Evolutionary conservation across 2,329 filamentous ascomycete species (phyloP).

Genomic region (Corynespora cassiicola): DNA sequence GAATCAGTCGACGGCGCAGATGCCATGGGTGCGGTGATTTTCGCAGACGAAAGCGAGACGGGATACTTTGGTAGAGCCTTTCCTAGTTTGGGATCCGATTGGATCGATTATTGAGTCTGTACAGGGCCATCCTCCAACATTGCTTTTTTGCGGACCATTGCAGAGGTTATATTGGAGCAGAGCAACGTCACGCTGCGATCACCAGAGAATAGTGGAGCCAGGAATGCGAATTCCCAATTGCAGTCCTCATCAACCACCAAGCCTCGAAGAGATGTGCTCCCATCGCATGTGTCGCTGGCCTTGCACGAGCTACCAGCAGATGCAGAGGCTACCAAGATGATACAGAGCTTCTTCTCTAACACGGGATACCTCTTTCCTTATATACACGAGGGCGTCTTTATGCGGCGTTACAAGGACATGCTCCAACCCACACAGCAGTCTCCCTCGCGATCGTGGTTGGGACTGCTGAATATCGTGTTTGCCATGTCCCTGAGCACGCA

Average conservation of each 20-base stretch:
- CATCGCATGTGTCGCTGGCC: constrained; percentile 22
- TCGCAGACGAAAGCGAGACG: constrained; percentile 45
- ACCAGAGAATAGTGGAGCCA: no score
- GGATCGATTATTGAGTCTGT: background rate
- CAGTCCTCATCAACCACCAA: no score
- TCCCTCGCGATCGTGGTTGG: constrained; percentile 58
- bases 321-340: constrained; percentile 32
- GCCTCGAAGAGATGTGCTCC: constrained; percentile 24
- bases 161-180: constrained; percentile 7
- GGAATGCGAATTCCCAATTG: no score
- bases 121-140: constrained; percentile 52
- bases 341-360: constrained; percentile 46
- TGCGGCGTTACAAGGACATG: constrained; percentile 42
- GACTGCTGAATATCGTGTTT: constrained; percentile 58
- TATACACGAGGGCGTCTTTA: constrained; percentile 46
- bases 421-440: constrained; percentile 35
- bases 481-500: constrained; percentile 57
- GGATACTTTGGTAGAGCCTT: constrained; percentile 45
- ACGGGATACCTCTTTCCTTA: constrained; percentile 50
- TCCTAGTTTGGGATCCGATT: no score
- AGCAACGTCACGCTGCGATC: constrained; percentile 15
- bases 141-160: constrained; percentile 48
- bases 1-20: no score
- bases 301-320: constrained; percentile 37
- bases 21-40: constrained; percentile 44